Conservation (phyloP, 345 rosid genomes). For the Sonneratia caseolaris region DNA sequence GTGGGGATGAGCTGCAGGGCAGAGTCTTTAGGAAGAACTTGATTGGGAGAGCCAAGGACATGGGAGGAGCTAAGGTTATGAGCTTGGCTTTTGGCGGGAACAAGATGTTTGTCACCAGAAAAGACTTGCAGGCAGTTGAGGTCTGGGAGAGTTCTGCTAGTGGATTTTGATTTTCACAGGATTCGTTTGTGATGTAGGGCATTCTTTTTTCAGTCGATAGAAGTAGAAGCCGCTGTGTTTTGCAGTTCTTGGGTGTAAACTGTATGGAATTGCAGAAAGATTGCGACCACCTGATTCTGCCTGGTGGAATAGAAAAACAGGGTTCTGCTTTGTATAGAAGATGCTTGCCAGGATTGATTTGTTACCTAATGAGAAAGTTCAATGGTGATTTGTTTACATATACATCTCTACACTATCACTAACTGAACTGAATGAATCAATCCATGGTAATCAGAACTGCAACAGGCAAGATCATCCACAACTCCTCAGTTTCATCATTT, state of each 20-base stretch:
- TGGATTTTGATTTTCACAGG: too few species aligned
- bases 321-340: background rate
- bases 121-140: conserved; percentile 67
- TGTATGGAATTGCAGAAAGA: background rate
- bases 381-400: background rate
- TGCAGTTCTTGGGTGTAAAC: background rate
- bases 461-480: too few species aligned
- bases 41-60: conserved; percentile 44
- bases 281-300: background rate
- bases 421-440: background rate
- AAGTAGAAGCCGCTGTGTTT: background rate
- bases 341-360: background rate
- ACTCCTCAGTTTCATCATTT: too few species aligned
- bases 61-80: conserved; percentile 50
- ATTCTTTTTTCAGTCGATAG: background rate
- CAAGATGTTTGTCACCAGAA: conserved; percentile 67
- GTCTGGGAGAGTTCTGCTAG: conserved; percentile 69
- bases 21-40: conserved; percentile 68
- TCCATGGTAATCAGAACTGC: background rate
- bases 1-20: conserved; percentile 27
- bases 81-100: conserved; percentile 72
- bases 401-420: background rate
- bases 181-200: too few species aligned
- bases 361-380: background rate
- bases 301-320: background rate